Base-by-base conservation (phyloP, 441 rosid species). In the Croton setiger region DNA sequence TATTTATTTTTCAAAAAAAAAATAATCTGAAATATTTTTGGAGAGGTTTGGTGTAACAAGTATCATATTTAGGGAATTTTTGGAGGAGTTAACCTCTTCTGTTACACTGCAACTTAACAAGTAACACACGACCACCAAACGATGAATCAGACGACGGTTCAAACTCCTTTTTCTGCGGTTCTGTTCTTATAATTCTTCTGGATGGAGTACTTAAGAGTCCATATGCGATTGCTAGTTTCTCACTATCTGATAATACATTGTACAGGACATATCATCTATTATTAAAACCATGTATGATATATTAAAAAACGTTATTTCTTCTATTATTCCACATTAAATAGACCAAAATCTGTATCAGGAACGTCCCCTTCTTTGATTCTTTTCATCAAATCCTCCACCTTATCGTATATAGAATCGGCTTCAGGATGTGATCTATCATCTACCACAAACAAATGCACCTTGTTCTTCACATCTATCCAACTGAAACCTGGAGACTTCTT, bases 401-500 rank as follows among this genome's bases (percentile, higher is more conserved):
- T 53, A 41, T 20, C 43, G 37, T 69, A 69, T 47, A 79, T 70
- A 12, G 44, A 8, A 61, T 69, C 72, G 13, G 75, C 52, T 48
- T 73, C 57, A 0, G 68, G 71, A 60, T 75, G 79, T 33, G 70
- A 73, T 63, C 45, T 56, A 45, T 79, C 80, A 33, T 62, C 80
- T 27, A 58, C 77, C 5, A 47, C 80, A 73, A 76, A 79, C 68
- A 69, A 15, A 73, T 75, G 77, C 39, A 59, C 63, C 47, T 23
- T 62, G 69, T 67, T 73, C 68, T 76, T 58, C 20, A 67, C 75
- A 70, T 76, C 82, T 66, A 76, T 73, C 82, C 75, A 73, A 67
- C 82, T 76, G 64, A 70, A 76, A 23, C 82, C 80, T 0, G 82
- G 80, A 76, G 70, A 75, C 69, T 79, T 79, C 66, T 70, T 79